Base-by-base conservation (phyloP, 2,329 filamentous ascomycete species). In the Zalaria obscura region DNA sequence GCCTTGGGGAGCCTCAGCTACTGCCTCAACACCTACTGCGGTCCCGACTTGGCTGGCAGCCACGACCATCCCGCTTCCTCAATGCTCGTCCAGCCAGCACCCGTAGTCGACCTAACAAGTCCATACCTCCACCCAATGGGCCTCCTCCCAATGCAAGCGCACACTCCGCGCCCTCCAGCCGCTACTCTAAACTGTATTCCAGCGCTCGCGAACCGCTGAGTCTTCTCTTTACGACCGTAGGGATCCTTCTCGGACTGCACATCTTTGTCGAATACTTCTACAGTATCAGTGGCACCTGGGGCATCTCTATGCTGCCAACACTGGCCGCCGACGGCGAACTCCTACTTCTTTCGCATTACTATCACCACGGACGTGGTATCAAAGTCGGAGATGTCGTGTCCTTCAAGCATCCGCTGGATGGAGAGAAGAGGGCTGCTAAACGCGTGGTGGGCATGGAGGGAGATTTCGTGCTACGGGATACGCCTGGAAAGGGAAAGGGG, bases 301-400 rank as follows among this genome's bases (percentile, higher is more conserved):
- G 89, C 2, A 77, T 86, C 3, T 89, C 83, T 11, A 96, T 96
- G 91, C 73, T 91, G 39, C 89, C 89, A 5, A 94, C 86, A 0
- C 78, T 95, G 46, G 68, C 71, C 25, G 68, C 78, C 1, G 60
- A 68, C 5, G 79, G 78, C 42, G 81, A 89, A 55, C 78, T 68
- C 59, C 68, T 89, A 37, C 59, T 88, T 8, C 73, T 84, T 40
- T 78, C 77, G 45, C 77, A 77, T 50, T 64, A 69, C n/a, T 73
- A 80, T 60, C 75, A 80, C 5, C 69, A 75, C 27, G 89, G 89
- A 3, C 74, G 80, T 25, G 69, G 66, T 8, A 61, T 83, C 29
- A 55, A 63, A 39, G 79, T 94, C n/a, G 91, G 91, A 27, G 91
- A 98, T 61, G 63, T 95, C 7, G 78, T 96, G 38, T 72, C 74